Base-by-base conservation (phyloP, 805 yeast species). In the Ogataea polymorpha region DNA sequence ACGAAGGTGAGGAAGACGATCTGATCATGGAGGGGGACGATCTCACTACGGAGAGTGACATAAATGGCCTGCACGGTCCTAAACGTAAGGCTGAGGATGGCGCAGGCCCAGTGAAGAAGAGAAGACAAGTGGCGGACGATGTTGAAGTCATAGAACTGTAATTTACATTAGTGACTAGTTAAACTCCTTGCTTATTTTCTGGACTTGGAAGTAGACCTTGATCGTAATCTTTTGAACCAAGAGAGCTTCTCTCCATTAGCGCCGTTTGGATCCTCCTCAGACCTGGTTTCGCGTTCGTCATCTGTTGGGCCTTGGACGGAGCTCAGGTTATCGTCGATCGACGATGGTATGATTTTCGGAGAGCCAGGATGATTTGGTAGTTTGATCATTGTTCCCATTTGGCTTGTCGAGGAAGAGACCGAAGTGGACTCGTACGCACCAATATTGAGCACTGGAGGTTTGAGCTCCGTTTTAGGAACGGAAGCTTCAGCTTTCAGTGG, bases 171-270 rank as follows among this genome's bases (percentile, higher is more conserved):
- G 21, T 20, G 9, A 20, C 21, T 20, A 20, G 7, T 20, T 20
- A 20, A 7, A 20, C 9, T 20, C 21, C n/a, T n/a, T 7, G 14
- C 12, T 11, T 17, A 51, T 37, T 46, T 52, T 34, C 54, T 32
- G 8, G 45, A 39, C 30, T 53, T 56, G 2, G 61, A 48, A 21
- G 48, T 48, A 0, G 61, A 53, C 31, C 62, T 45, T 11, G 61
- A 68, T 21, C 71, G 66, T 33, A 72, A 46, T 48, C 70, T 64
- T 41, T 62, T 70, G 45, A 73, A 68, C 79, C 79, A 75, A 32
- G 63, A 67, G 25, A 41, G 61, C 52, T 39, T 61, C 16, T 46
- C 44, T 14, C 46, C 45, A 40, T 44, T 46, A 24, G 47, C 35
- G 35, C 27, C 32, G 3, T 25, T 37, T 15, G 39, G 39, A n/a